phyloP scores from a whole-genome alignment of 371 early-diverging fungal species.

The Rhizopus sp. region DNA sequence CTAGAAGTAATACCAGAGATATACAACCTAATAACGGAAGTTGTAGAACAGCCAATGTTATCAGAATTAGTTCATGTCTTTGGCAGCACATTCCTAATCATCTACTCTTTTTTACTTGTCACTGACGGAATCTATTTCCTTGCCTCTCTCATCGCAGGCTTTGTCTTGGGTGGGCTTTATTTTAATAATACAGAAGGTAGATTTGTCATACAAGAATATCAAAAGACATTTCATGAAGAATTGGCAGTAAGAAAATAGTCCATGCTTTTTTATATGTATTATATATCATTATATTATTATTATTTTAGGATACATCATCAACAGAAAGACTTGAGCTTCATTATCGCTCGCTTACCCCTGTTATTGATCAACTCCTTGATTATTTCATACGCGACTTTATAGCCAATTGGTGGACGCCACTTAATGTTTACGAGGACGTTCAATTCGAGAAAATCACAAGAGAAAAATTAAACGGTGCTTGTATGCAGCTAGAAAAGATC shows the following conservation, averaged over 20 bases:
- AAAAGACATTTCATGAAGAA: conserved; percentile 1
- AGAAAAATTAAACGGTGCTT: conserved; percentile 32
- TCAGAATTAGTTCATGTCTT: background rate
- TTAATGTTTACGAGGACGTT: conserved; percentile 31
- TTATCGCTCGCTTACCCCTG: conserved; percentile 37
- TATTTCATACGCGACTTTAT: conserved; percentile 55
- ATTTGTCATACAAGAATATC: background rate
- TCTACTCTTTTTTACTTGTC: conserved; percentile 30
- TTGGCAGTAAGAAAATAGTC: background rate
- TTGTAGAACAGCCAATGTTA: background rate
- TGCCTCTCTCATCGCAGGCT: conserved; percentile 30
- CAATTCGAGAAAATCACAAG: conserved; percentile 34
- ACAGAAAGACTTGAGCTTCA: conserved; percentile 25
- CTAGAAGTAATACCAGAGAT: too few species aligned
- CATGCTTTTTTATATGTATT: background rate
- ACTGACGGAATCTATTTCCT: conserved; percentile 35
- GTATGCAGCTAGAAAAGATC: conserved; percentile 39
- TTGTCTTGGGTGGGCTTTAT: conserved; percentile 24
- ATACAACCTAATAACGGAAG: background rate
- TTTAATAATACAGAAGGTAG: conserved; percentile 10
- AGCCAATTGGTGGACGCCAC: conserved; percentile 48
- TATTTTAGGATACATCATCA: conserved; percentile 13
- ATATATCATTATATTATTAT: background rate
- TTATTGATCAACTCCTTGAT: conserved; percentile 39
- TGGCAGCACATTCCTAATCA: conserved; percentile 2